These are phyloP conservation scores for Begonia masoniana DNA, from an alignment of 306 rosid species.

Conservation along the genomic window DNA sequence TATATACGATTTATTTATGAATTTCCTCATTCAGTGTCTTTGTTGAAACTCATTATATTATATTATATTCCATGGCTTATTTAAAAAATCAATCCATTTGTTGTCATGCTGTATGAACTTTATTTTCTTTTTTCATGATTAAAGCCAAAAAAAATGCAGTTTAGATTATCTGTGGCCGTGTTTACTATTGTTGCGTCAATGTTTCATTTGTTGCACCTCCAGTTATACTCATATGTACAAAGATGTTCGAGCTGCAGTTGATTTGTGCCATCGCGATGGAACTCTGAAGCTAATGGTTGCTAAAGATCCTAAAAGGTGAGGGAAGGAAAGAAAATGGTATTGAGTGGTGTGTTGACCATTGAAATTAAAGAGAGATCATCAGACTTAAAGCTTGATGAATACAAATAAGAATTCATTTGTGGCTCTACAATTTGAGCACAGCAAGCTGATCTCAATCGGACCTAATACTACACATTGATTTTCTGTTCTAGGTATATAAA, in stretches of 20 bases:
- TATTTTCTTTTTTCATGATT: neutral
- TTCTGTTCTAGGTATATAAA: constrained; percentile 56
- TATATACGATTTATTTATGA: no score
- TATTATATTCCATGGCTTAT: neutral
- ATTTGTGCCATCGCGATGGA: constrained; percentile 97
- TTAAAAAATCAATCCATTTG: neutral
- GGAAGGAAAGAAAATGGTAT: constrained; percentile 4
- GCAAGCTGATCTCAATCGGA: neutral
- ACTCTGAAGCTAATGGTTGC: constrained; percentile 98
- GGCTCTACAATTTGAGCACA: neutral
- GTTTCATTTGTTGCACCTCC: constrained; percentile 12
- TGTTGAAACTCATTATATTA: neutral
- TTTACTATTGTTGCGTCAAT: neutral
- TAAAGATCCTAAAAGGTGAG: constrained; percentile 71
- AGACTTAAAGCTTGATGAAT: no score
- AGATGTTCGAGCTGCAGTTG: constrained; percentile 99
- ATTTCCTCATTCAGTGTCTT: neutral
- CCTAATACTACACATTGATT: neutral
- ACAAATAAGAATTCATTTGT: neutral
- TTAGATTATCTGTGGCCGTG: neutral
- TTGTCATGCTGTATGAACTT: neutral
- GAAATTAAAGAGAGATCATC: neutral
- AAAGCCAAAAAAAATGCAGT: no score
- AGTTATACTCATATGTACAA: constrained; percentile 82
- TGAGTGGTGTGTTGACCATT: neutral